Evolutionary conservation across 2,329 filamentous ascomycete species (phyloP), one percentile per base, ranked within the genome.

Genomic region (Capronia americana): DNA sequence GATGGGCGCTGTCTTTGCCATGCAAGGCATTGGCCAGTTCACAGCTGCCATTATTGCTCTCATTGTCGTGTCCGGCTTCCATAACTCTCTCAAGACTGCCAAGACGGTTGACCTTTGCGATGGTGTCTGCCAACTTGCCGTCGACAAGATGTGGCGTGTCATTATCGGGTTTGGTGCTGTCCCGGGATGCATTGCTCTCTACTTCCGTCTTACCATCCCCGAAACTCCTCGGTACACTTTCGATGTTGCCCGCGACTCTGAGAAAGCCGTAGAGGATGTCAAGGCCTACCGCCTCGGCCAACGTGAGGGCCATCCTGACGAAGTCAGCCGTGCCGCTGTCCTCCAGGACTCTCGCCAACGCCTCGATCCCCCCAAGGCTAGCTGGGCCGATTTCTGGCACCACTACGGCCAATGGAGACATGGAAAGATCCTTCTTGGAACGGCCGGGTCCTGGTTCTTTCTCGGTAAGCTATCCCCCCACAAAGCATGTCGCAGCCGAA

Each of bases 221-320:
- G 92, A 96, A 80, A 94, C 92, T 38, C 92, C 92, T 60, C 90
- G 92, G 30, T 96, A 95, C 80, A 95, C 92, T 30, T 94, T 95
- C 73, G 92, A 95, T 75, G 86, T 95, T 24, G 85, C 87, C 58
- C 88, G 87, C 51, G 91, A 95, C 74, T 84, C 92, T 46, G 86
- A 91, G 73, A 89, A 92, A 81, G 92, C 87, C 50, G 85, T 87
- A 61, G 87, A 86, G 55, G 92, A 95, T 70, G 86, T 90, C 71
- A 86, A 88, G 75, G 88, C 89, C n/a, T 95, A 94, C 79, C 86
- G 92, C 61, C 81, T 81, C 34, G 90, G 90, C 67, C 84, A 86
- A 76, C 76, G 78, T 7, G 86, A 90, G 72, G 89, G 88, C 48
- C 74, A 85, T 8, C 84, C 89, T 0, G 90, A 94, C 70, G 88